Evolutionary conservation across 2,329 filamentous ascomycete genomes (phyloP), one percentile per base, ranked within the genome.

Genomic region (Epicoccum sorghinum): DNA sequence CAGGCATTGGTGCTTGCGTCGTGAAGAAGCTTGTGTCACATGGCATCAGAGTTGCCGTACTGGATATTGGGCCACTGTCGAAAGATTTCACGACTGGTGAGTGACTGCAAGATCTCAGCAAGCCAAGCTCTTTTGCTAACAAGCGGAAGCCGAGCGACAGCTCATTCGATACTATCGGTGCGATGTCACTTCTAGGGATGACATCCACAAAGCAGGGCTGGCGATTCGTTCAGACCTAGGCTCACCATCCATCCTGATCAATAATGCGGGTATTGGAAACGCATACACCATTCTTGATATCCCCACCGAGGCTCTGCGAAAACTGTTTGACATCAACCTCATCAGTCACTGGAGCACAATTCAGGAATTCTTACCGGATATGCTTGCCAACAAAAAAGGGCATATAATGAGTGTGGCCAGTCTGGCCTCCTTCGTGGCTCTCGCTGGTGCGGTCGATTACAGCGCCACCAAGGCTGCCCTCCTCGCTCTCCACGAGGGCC

Each of bases 251-350:
- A 70, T 75, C 13, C 46, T 75, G 30, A 62, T 75, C 53, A 75
- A 75, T 57, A 75, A 75, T 52, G 72, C 72, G 2, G 72, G 72
- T 29, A 71, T 75, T 41, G 72, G 70, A 7, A 72, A 70, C 48
- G 67, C 64, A 22, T 65, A 62, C 47, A 70, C 55, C 5, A 69
- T 75, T 42, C 62, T 74, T 8, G 67, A 75, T 10, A 62, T 68
- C 3, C 62, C 68, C 7, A 57, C 59, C 12, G 61, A 65, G 30
- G 60, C 59, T 2, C 52, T 75, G 13, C 55, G 61, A 18, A 66
- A 54, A 18, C 59, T 73, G 23, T 68, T 75, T 44, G 65, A 72
- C 10, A 66, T 75, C 40, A 75, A 75, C 41, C 47, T 75, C 4
- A 51, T 74, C 39, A 73, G 69, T 42, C 72, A 75, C 35, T 75